phyloP scores from a whole-genome alignment of 2,329 filamentous ascomycete species.

The Colletotrichum neosansevieriae region DNA sequence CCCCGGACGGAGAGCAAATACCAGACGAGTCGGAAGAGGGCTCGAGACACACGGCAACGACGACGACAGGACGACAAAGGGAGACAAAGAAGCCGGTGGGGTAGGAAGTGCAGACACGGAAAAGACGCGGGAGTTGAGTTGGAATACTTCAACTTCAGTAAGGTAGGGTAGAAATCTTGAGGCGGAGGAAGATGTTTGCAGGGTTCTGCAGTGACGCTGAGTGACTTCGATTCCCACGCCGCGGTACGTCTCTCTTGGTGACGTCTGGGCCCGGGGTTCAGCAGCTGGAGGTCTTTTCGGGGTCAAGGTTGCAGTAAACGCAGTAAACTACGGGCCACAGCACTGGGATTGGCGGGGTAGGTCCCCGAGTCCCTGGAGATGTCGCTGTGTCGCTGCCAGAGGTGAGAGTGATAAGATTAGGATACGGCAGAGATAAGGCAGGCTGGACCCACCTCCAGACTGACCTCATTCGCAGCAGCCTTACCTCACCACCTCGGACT shows the following conservation, averaged over 20 bases:
- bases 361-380: background rate
- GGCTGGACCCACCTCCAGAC: background rate
- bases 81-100: background rate
- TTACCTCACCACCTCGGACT: background rate
- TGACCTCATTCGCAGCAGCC: conserved; percentile 23
- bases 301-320: too few species aligned
- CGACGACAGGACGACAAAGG: background rate
- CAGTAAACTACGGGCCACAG: too few species aligned
- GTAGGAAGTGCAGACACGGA: background rate
- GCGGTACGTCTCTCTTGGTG: conserved; percentile 5
- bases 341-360: conserved; percentile 32
- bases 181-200: background rate
- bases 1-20: background rate
- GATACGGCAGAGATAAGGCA: conserved; percentile 18
- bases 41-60: too few species aligned
- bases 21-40: conserved; percentile 4
- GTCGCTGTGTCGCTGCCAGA: too few species aligned
- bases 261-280: background rate
- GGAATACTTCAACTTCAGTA: background rate
- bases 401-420: conserved; percentile 5
- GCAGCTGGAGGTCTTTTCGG: background rate
- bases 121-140: background rate
- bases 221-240: background rate
- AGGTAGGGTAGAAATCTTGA: background rate
- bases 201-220: conserved; percentile 5